Evolutionary conservation across 2,329 filamentous ascomycete genomes (phyloP).

Genomic region (Talaromyces funiculosus): DNA sequence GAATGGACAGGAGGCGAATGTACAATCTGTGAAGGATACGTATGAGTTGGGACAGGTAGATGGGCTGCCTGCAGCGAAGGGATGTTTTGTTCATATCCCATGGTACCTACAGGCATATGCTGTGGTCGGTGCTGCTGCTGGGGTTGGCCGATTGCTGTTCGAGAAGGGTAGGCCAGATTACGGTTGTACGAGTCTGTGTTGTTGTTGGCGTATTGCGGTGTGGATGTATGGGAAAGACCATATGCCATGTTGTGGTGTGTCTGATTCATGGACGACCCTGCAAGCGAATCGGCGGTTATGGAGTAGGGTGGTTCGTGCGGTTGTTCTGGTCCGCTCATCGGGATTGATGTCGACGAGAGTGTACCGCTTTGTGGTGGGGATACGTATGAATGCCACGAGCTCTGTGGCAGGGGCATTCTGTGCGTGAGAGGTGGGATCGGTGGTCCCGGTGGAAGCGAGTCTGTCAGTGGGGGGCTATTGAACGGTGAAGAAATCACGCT

Average conservation of each 20-base stretch:
- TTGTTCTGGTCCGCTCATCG: neutral
- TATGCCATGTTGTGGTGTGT: slow-evolving; percentile 7
- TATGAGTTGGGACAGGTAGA: slow-evolving; percentile 2
- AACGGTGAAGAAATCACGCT: slow-evolving; percentile 15
- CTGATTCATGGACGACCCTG: slow-evolving; percentile 4
- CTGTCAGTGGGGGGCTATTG: slow-evolving; percentile 9
- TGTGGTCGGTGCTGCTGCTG: slow-evolving; percentile 8
- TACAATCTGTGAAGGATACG: slow-evolving; percentile 3
- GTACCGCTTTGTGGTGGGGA: neutral
- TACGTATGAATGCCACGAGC: slow-evolving; percentile 13
- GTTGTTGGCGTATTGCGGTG: slow-evolving; percentile 2
- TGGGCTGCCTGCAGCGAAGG: slow-evolving; percentile 2
- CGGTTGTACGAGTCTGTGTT: slow-evolving; percentile 4
- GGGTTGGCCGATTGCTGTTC: neutral
- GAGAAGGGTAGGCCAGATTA: slow-evolving; percentile 2
- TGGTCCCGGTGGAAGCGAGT: slow-evolving; percentile 5
- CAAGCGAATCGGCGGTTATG: neutral
- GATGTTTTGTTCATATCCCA: slow-evolving; percentile 10
- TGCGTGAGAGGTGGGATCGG: slow-evolving; percentile 12
- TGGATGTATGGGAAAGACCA: neutral
- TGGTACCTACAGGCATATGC: slow-evolving; percentile 3
- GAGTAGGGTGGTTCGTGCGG: neutral
- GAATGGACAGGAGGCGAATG: slow-evolving; percentile 5
- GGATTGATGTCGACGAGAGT: neutral
- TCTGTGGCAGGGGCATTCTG: slow-evolving; percentile 13